Base-by-base conservation (phyloP, 1,284 basidiomycete genomes). In the Porodaedalea pini region DNA sequence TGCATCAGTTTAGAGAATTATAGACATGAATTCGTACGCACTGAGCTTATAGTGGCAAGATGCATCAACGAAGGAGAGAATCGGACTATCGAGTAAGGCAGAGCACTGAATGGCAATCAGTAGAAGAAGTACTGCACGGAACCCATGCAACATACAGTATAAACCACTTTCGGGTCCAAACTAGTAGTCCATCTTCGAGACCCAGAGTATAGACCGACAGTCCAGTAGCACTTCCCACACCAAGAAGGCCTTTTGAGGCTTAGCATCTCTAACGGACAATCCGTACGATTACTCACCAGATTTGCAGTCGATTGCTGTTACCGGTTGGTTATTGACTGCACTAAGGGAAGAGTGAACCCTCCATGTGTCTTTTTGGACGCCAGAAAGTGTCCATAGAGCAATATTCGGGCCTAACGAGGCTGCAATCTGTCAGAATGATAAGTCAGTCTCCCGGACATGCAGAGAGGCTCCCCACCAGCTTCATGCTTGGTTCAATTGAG, bases 121-220 rank as follows among this genome's bases (percentile, higher is more conserved):
- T 32, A 40, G 32, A 10, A 54, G 41, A 21, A 45, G 34, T 15
- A 37, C 34, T 47, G 31, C 15, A 4, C 2, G 13, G 21, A 19
- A 47, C 11, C 23, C 29, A 11, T 47, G 13, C 25, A 31, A 70
- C 80, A 60, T 73, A 90, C 89, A 73, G 66, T 51, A 75, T 71
- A 19, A 73, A 77, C 90, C 89, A 91, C 70, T 89, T 90, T 65
- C 74, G 73, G 3, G 82, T 85, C 90, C 90, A 92, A 1, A 83
- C 86, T 10, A 84, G 86, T 21, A 92, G 77, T 67, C 90, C 87
- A 65, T 90, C 86, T 64, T 91, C 86, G 41, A 89, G 75, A 57
- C 86, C 82, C 41, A 91, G 71, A 1, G 84, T 88, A 65, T 88
- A 88, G 0, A 90, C 79, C 2, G 85, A 83, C 13, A 92, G 71